phyloP scores from a whole-genome alignment of 2,329 filamentous ascomycete species.

The Venturia carpophila region DNA sequence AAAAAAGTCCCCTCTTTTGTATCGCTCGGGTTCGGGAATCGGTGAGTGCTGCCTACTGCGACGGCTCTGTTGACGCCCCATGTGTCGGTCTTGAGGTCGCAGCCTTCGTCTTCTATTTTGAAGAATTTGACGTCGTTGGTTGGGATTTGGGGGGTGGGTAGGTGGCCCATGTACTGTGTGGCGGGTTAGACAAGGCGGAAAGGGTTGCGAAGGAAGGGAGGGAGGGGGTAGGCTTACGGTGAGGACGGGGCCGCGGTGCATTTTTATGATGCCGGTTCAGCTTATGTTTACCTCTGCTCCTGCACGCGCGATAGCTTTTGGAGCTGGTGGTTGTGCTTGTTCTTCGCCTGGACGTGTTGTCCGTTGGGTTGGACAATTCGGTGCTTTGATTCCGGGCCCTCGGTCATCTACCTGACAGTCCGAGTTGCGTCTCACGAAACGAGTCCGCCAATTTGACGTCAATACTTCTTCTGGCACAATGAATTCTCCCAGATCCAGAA shows the following conservation, averaged over 20 bases:
- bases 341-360: background rate
- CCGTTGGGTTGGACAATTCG: background rate
- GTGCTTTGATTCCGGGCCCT: no score
- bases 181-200: background rate
- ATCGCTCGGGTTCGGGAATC: constrained; percentile 36
- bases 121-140: constrained; percentile 6
- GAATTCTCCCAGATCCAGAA: no score
- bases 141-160: background rate
- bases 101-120: constrained; percentile 5
- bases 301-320: constrained; percentile 10
- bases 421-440: no score
- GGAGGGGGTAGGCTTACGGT: background rate
- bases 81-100: constrained; percentile 7
- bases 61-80: constrained; percentile 32
- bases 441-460: no score
- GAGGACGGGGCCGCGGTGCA: background rate
- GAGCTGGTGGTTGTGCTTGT: background rate
- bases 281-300: background rate
- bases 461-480: no score
- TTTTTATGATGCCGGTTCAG: background rate
- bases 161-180: constrained; percentile 6
- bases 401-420: no score
- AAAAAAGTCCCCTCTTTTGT: constrained; percentile 45
- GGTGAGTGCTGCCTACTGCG: constrained; percentile 41
- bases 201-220: no score